Base-by-base conservation (phyloP, 1,139 yeast species). In the Waltiozyma sp. region DNA sequence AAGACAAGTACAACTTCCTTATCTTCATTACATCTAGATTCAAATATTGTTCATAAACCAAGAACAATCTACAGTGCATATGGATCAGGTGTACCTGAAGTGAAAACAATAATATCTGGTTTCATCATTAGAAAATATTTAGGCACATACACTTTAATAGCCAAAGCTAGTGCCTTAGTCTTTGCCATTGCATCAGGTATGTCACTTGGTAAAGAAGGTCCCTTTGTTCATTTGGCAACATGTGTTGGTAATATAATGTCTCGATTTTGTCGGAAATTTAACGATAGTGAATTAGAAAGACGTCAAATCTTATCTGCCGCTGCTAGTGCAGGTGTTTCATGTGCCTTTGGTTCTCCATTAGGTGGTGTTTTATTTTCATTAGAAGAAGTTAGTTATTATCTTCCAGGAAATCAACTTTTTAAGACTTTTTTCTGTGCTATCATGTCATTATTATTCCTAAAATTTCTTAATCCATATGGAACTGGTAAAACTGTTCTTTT, bases 51-150 rank as follows among this genome's bases (percentile, higher is more conserved):
- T 21, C 16, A 7, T 10, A 54, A 59, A 26, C 28, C 40, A 6
- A 58, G 66, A 41, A 60, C 62, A 3, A 65, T 75, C 55, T 77
- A 75, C 52, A 68, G 80, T 3, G 81, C 79, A 0, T 69, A 71
- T 35, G 82, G 83, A 1, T 73, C 79, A n/a, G 83, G 83, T 3
- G 82, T 77, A 1, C 80, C 82, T 1, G 82, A 77, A 57, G 81
- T 76, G 19, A 63, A 64, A 48, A 74, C 80, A 0, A 74, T 75
- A 24, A 58, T 75, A 23, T 72, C 78, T 1, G 80, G 80, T 1
- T 75, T 74, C 52, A 73, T 73, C 39, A 73, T 75, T 19, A 63
- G 82, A 45, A 62, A 70, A 40, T 77, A 73, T 50, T 60, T 77
- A 40, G 83, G 84, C 4, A 62, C 75, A 3, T 70, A 71, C 49